phyloP scores from a whole-genome alignment of 352 stramenopile genomes.

The Phytophthora rubi region DNA sequence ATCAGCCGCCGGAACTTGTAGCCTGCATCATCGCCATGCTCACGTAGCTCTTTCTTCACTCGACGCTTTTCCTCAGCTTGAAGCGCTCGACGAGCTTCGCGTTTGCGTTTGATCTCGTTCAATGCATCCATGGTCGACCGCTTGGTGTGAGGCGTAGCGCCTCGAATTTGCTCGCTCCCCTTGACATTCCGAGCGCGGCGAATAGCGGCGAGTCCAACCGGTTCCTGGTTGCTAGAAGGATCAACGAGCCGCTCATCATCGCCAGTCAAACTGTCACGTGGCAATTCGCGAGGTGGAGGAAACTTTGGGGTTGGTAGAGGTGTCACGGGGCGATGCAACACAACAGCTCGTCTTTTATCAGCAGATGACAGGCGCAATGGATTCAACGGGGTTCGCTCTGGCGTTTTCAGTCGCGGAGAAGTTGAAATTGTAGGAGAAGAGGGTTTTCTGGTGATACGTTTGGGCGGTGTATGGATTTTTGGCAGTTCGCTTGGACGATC shows the following conservation, averaged over 20 bases:
- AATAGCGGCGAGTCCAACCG: slow-evolving; percentile 5
- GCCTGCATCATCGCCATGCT: slow-evolving; percentile 73
- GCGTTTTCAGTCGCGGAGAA: slow-evolving; percentile 14
- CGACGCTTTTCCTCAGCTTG: slow-evolving; percentile 76
- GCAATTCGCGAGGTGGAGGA: slow-evolving; percentile 15
- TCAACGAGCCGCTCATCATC: slow-evolving; percentile 2
- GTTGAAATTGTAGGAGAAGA: slow-evolving; percentile 11
- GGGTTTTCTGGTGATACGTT: not conserved
- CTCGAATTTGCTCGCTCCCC: slow-evolving; percentile 11
- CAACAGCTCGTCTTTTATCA: slow-evolving; percentile 23
- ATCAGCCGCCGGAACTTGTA: slow-evolving; percentile 84
- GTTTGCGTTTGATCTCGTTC: slow-evolving; percentile 76
- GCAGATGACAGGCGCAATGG: slow-evolving; percentile 33
- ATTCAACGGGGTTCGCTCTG: slow-evolving; percentile 17
- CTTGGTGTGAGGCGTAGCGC: slow-evolving; percentile 42
- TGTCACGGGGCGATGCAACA: slow-evolving; percentile 12
- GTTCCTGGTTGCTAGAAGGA: slow-evolving; percentile 11
- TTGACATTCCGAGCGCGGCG: slow-evolving; percentile 13
- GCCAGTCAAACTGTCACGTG: slow-evolving; percentile 12
- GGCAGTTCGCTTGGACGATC: not conserved
- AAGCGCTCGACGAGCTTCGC: slow-evolving; percentile 56
- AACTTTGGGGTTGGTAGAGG: slow-evolving; percentile 16
- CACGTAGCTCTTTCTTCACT: slow-evolving; percentile 62
- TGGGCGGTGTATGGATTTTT: slow-evolving; percentile 7
- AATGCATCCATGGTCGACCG: slow-evolving; percentile 59